Base-by-base conservation (phyloP, 1,284 basidiomycete species). In the Ustilago esculenta region DNA sequence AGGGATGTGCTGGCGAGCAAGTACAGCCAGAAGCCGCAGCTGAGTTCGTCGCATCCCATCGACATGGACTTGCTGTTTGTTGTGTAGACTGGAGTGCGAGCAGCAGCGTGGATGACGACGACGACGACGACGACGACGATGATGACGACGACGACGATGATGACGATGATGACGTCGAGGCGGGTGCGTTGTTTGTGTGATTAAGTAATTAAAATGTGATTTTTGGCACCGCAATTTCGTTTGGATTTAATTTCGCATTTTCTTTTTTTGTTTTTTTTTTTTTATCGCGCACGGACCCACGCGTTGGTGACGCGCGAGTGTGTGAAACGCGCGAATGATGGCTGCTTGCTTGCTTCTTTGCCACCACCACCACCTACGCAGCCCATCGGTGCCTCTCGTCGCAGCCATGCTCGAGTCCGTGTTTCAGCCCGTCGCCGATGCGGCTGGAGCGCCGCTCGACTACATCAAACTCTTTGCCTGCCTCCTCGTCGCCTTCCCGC, bases 361-460 rank as follows among this genome's bases (percentile, higher is more conserved):
- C 34, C 17, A 49, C 36, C 43, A 46, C 37, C 47, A 46, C 18
- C 35, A 48, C 15, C 21, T 15, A 36, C 35, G 24, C 24, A n/a
- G n/a, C n/a, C n/a, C n/a, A n/a, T n/a, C n/a, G n/a, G n/a, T n/a
- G n/a, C n/a, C n/a, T n/a, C n/a, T n/a, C n/a, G n/a, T n/a, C n/a
- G n/a, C n/a, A n/a, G n/a, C n/a, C n/a, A 66, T 66, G 58, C 43
- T 63, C 12, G 66, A 69, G 17, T 40, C 58, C 29, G 24, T 58
- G 49, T 72, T 72, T 39, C 48, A 59, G 46, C 51, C 50, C 24
- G 12, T 72, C 49, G 69, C 69, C 9, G 55, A 56, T 29, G 59
- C 52, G 49, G 69, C 64, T 1, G 90, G 90, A 53, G 90, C 90
- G 43, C 91, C 91, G 36, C 84, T 89, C 9, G 91, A 92, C 84